These are phyloP conservation scores for Neospermospora avenae DNA, from an alignment of 2,329 filamentous ascomycete species.

Conservation along the genomic window DNA sequence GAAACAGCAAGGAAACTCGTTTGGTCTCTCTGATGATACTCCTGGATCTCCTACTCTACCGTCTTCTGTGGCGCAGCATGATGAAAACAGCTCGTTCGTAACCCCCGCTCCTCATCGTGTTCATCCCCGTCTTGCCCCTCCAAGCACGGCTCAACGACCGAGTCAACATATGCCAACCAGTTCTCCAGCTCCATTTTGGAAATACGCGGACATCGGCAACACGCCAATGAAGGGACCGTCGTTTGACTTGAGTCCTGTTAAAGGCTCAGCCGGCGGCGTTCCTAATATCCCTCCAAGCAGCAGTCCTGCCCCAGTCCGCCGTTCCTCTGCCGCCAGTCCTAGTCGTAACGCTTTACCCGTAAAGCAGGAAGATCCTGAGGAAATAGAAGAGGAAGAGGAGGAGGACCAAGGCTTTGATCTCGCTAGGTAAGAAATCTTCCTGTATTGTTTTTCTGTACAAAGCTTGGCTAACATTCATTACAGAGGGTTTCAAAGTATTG, in stretches of 20 bases:
- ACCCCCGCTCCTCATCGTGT: conserved; percentile 72
- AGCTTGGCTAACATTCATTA: conserved; percentile 30
- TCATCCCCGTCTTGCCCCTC: conserved; percentile 71
- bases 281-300: conserved; percentile 48
- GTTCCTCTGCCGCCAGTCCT: conserved; percentile 30
- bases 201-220: conserved; percentile 73
- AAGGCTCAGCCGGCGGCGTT: conserved; percentile 37
- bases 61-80: conserved; percentile 53
- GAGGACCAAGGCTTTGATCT: conserved; percentile 34
- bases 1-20: conserved; percentile 42
- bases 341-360: conserved; percentile 21
- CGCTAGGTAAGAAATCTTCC: conserved; percentile 24
- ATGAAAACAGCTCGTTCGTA: conserved; percentile 60
- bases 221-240: conserved; percentile 57
- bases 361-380: conserved; percentile 28
- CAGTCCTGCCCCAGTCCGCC: conserved; percentile 47
- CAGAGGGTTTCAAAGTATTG: conserved; percentile 61
- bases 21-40: conserved; percentile 47
- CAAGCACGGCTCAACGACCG: conserved; percentile 75
- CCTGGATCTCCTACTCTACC: conserved; percentile 60
- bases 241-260: conserved; percentile 59
- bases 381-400: conserved; percentile 24
- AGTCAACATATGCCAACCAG: conserved; percentile 85
- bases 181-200: conserved; percentile 85
- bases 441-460: background rate